Evolutionary conservation across 2,329 filamentous ascomycete genomes (phyloP).

Genomic region (Trichophyton rubrum): DNA sequence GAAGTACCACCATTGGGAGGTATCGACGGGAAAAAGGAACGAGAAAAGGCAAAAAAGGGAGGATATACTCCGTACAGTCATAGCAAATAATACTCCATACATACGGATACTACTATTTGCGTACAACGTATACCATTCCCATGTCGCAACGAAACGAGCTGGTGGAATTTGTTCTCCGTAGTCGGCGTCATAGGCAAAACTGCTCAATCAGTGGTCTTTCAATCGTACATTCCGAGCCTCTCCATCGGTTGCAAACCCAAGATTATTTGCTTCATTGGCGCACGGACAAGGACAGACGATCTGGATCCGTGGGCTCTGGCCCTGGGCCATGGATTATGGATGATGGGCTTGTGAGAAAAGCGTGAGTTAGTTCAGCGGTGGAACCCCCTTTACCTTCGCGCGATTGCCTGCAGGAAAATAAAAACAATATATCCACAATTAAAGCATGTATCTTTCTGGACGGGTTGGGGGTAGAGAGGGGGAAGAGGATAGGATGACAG

Average conservation of each 20-base stretch:
- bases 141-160: not conserved
- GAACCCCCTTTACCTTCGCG: conserved; percentile 4
- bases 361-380: not conserved
- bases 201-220: not conserved
- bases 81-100: not conserved
- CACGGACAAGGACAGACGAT: conserved; percentile 3
- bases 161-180: not conserved
- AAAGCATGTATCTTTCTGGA: not conserved
- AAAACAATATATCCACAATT: not conserved
- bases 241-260: not conserved
- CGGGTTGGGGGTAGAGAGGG: not conserved
- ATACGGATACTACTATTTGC: not conserved
- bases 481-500: not conserved
- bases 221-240: not conserved
- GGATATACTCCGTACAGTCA: not conserved
- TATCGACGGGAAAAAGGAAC: not conserved
- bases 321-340: not conserved
- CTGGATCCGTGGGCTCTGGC: not conserved
- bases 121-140: not conserved
- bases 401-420: conserved; percentile 4
- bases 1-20: not conserved
- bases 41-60: not conserved
- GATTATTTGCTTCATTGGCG: not conserved
- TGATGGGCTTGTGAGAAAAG: not conserved
- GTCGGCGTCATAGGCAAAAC: not conserved